Evolutionary conservation across 768 basidiomycete genomes (phyloP), one percentile per base, ranked within the genome.

Genomic region (Pholiota conissans): DNA sequence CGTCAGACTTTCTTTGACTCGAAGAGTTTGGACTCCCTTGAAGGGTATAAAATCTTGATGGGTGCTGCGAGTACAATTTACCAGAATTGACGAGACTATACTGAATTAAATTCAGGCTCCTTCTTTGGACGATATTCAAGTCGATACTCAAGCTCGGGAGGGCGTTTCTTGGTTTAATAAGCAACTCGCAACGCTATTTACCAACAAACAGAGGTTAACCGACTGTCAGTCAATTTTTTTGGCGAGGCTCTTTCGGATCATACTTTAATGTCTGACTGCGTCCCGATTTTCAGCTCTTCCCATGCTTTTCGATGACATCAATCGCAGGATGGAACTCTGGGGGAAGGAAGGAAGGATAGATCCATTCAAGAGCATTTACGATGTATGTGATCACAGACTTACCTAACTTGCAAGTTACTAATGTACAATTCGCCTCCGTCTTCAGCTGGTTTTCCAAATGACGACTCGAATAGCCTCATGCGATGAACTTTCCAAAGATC

Each of bases 391-490:
- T 10, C n/a, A 7, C 42, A 32, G 45, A 34, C 20, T 18, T 18
- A 40, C 29, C 7, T 40, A 3, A n/a, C 22, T 2, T n/a, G n/a
- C n/a, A n/a, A n/a, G n/a, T n/a, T n/a, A n/a, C n/a, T n/a, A n/a
- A n/a, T n/a, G n/a, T n/a, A n/a, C n/a, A n/a, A n/a, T n/a, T n/a
- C n/a, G n/a, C n/a, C n/a, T 7, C 2, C 13, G 29, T 53, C n/a
- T 42, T 46, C 39, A 76, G 74, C 65, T 76, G 34, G 69, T 73
- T 1, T 74, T 74, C 61, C 73, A 73, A 62, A 69, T 76, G 69
- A 77, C 73, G 1, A 65, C 74, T 6, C 69, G 74, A n/a, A 68
- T 76, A 68, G 65, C 69, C 3, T 67, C 71, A 11, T 77, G 75
- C 57, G 55, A 59, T 14, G 74, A 76, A 40, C 68, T 77, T 0